These are phyloP conservation scores for Penicillium salamii DNA, from an alignment of 495 filamentous ascomycete species.

Conservation along the genomic window DNA sequence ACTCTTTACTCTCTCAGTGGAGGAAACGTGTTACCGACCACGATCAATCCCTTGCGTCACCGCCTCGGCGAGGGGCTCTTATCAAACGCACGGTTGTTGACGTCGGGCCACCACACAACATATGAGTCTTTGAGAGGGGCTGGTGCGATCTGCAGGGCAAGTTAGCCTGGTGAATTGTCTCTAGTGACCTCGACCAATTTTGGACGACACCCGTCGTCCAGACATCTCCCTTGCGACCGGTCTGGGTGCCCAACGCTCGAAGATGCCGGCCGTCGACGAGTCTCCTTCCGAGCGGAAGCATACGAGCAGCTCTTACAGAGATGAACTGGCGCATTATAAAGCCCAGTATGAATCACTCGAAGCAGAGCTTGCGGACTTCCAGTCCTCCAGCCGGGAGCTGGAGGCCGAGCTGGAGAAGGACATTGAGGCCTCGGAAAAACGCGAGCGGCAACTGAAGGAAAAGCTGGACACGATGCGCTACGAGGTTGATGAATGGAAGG, in stretches of 20 bases:
- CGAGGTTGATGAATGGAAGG: conserved; percentile 98
- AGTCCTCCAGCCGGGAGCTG: conserved; percentile 87
- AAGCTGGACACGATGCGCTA: conserved; percentile 81
- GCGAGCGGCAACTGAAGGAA: conserved; percentile 78
- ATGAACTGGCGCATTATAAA: conserved; percentile 90
- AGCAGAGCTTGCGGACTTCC: conserved; percentile 89
- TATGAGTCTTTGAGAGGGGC: conserved; percentile 15
- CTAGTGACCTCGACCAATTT: conserved; percentile 7
- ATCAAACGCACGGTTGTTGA: conserved; percentile 31
- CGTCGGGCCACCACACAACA: conserved; percentile 14
- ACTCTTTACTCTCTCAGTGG: conserved; percentile 18
- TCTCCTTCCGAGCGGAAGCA: conserved; percentile 60
- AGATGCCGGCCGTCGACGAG: conserved; percentile 58
- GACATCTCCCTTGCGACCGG: conserved; percentile 21
- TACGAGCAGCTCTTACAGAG: conserved; percentile 56
- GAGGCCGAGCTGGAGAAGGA: conserved; percentile 96
- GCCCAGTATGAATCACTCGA: conserved; percentile 91
- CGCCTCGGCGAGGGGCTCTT: conserved; percentile 40
- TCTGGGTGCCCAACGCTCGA: conserved; percentile 33
- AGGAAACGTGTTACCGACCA: conserved; percentile 12
- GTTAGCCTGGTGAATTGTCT: conserved; percentile 5
- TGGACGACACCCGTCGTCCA: conserved; percentile 20
- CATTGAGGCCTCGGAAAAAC: conserved; percentile 90
- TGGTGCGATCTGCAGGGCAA: conserved; percentile 5
- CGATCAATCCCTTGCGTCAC: conserved; percentile 35